These are phyloP conservation scores for Tarenaya hassleriana DNA, from an alignment of 345 rosid genomes.

Conservation along the genomic window DNA sequence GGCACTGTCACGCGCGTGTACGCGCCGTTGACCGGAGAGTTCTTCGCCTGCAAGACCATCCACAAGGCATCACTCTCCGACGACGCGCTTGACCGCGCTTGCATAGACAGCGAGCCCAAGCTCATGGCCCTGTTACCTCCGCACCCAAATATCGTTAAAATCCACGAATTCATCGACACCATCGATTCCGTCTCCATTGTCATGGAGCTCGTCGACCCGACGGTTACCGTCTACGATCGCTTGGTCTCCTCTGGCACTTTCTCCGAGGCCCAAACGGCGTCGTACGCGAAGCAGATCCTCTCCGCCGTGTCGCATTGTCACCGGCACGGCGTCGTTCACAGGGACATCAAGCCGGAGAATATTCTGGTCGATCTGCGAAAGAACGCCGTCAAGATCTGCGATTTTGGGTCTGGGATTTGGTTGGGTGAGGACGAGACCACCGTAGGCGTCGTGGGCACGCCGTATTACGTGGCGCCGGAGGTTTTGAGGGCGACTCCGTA, in stretches of 20 bases:
- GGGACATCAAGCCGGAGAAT: slow-evolving; percentile 82
- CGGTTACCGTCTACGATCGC: slow-evolving; percentile 44
- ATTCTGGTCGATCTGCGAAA: slow-evolving; percentile 42
- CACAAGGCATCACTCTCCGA: slow-evolving; percentile 51
- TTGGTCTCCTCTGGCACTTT: slow-evolving; percentile 23
- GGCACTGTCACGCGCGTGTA: slow-evolving; percentile 56
- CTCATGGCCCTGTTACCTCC: slow-evolving; percentile 51
- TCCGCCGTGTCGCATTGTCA: slow-evolving; percentile 66
- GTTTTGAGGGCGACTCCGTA: slow-evolving; percentile 53
- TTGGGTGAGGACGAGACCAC: slow-evolving; percentile 28
- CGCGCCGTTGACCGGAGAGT: slow-evolving; percentile 35
- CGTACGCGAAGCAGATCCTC: slow-evolving; percentile 42
- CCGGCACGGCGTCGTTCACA: slow-evolving; percentile 53
- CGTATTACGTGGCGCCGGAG: slow-evolving; percentile 89
- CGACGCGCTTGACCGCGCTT: slow-evolving; percentile 46
- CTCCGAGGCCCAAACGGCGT: slow-evolving; percentile 47
- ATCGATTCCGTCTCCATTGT: slow-evolving; percentile 47
- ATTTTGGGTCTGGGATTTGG: slow-evolving; percentile 66
- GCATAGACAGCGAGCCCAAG: slow-evolving; percentile 65
- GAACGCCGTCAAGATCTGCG: slow-evolving; percentile 44
- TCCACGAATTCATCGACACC: slow-evolving; percentile 49
- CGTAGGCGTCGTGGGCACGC: slow-evolving; percentile 69
- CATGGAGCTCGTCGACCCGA: slow-evolving; percentile 50
- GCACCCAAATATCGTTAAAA: slow-evolving; percentile 53
- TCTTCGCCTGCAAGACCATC: slow-evolving; percentile 64